These are phyloP conservation scores for Caloboletus inedulis DNA, from an alignment of 1,284 basidiomycete genomes.

Conservation along the genomic window DNA sequence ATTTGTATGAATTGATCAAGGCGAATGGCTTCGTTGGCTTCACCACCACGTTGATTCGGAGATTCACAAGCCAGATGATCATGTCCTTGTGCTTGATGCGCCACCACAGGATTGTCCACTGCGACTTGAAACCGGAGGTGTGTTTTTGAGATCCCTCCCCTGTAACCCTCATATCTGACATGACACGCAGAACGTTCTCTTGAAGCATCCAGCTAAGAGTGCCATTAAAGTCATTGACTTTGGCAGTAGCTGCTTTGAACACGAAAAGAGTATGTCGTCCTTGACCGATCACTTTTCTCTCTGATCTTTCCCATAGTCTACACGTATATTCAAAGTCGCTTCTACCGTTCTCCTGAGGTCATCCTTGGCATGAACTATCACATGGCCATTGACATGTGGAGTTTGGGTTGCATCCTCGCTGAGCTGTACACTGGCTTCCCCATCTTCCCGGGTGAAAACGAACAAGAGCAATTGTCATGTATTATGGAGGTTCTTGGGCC, in stretches of 20 bases:
- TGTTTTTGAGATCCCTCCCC: constrained; percentile 22
- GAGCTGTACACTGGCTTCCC: constrained; percentile 99
- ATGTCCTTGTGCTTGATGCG: constrained; percentile 90
- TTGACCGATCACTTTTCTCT: neutral
- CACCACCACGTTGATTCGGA: constrained; percentile 89
- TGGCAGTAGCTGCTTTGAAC: constrained; percentile 97
- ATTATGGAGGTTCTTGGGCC: constrained; percentile 99
- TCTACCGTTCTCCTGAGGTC: constrained; percentile 95
- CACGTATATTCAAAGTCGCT: constrained; percentile 95
- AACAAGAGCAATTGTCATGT: constrained; percentile 97
- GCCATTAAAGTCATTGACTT: constrained; percentile 99
- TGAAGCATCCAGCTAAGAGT: constrained; percentile 93
- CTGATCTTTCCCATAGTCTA: constrained; percentile 63
- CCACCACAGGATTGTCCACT: constrained; percentile 98
- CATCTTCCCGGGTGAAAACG: constrained; percentile 99
- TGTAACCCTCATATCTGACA: constrained; percentile 10
- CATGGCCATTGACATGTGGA: constrained; percentile 98
- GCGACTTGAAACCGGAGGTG: constrained; percentile 98
- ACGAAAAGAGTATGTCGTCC: constrained; percentile 85
- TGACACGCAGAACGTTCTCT: constrained; percentile 77
- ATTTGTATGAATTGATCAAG: constrained; percentile 99
- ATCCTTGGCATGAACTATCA: constrained; percentile 93
- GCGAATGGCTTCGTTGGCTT: constrained; percentile 98
- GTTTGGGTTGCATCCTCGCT: constrained; percentile 94
- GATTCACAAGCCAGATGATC: constrained; percentile 96